Conservation (phyloP, 2,329 filamentous ascomycete species). For the Aspergillus felis region DNA sequence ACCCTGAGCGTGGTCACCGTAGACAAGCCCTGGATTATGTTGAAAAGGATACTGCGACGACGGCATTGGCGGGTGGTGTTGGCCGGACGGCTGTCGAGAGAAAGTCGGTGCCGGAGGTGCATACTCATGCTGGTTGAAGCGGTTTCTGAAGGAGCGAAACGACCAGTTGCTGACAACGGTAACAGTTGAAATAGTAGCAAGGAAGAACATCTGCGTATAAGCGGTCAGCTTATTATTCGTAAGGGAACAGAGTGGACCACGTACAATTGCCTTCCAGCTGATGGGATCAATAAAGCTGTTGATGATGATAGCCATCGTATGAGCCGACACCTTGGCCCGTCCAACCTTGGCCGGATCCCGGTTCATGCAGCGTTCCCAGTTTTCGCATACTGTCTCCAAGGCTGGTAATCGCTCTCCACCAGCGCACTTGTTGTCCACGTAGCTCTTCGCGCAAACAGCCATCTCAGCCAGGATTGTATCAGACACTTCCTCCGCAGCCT, state of each 20-base stretch:
- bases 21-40: conserved; percentile 24
- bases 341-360: conserved; percentile 75
- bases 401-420: conserved; percentile 65
- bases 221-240: conserved; percentile 12
- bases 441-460: conserved; percentile 68
- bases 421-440: conserved; percentile 70
- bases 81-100: conserved; percentile 19
- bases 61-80: conserved; percentile 19
- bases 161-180: conserved; percentile 58
- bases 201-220: conserved; percentile 33
- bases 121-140: conserved; percentile 29
- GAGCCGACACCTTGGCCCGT: conserved; percentile 73
- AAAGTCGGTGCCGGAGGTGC: conserved; percentile 19
- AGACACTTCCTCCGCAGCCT: conserved; percentile 66
- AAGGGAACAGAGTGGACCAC: conserved; percentile 13
- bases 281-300: conserved; percentile 91
- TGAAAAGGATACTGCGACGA: conserved; percentile 24
- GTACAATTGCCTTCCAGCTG: conserved; percentile 74
- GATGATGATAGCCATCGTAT: conserved; percentile 87
- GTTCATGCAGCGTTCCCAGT: conserved; percentile 86
- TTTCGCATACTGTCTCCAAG: conserved; percentile 66
- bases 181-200: conserved; percentile 42
- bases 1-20: conserved; percentile 15
- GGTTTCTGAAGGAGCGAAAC: conserved; percentile 50
- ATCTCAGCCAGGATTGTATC: conserved; percentile 69